Evolutionary conservation across 805 yeast genomes (phyloP).

Genomic region (Debaryomyces castellii): DNA sequence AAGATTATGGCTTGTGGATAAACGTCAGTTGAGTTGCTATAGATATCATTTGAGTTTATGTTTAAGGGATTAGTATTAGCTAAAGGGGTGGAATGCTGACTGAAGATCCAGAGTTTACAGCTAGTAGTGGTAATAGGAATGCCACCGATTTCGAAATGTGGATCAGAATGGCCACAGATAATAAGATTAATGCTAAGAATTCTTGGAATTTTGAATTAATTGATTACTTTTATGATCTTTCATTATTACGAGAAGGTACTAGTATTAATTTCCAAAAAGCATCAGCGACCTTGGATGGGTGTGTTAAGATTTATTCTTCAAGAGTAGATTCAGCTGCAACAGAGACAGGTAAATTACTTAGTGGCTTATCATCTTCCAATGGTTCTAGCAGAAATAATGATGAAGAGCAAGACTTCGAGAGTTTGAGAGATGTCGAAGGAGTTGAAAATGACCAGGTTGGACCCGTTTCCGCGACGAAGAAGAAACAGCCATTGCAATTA

Average conservation of each 20-base stretch:
- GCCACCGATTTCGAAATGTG: conserved; percentile 40
- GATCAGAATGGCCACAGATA: conserved; percentile 47
- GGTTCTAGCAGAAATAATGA: conserved; percentile 19
- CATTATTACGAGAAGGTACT: conserved; percentile 44
- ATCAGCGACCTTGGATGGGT: conserved; percentile 88
- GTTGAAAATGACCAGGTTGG: conserved; percentile 12
- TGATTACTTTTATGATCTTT: conserved; percentile 53
- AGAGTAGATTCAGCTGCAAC: conserved; percentile 90
- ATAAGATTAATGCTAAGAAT: conserved; percentile 48
- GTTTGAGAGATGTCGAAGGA: conserved; percentile 18
- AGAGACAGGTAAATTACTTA: conserved; percentile 80
- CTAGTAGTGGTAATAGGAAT: neutral
- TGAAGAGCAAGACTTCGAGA: conserved; percentile 21
- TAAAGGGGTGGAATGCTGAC: neutral
- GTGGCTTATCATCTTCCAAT: conserved; percentile 60
- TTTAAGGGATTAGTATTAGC: neutral
- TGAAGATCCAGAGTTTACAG: neutral
- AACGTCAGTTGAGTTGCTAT: neutral
- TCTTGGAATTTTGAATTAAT: conserved; percentile 52
- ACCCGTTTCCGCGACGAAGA: neutral
- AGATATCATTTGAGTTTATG: neutral
- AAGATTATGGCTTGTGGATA: neutral
- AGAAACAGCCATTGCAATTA: neutral
- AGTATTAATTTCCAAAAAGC: conserved; percentile 85
- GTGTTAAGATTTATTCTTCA: conserved; percentile 88